These are phyloP conservation scores for Plasmodium vinckei DNA, from an alignment of 169 alveolate genomes.

Conservation along the genomic window DNA sequence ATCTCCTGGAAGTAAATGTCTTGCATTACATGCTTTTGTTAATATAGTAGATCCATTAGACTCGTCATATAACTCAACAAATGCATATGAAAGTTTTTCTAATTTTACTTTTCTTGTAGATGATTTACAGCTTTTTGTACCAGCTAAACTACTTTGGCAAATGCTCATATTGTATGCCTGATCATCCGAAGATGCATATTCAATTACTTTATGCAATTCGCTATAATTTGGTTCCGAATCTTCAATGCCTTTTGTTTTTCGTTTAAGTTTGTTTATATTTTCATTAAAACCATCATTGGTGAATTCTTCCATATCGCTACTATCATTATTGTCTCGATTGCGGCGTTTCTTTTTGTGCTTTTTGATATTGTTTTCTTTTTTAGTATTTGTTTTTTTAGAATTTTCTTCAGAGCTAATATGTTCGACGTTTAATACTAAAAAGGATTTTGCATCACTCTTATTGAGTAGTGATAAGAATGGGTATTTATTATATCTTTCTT, in stretches of 20 bases:
- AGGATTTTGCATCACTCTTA: constrained; percentile 50
- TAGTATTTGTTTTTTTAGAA: background rate
- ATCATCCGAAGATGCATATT: too few relatives aligned
- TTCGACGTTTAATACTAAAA: constrained; percentile 60
- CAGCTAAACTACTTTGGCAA: background rate
- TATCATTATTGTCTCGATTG: background rate
- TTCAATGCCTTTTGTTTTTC: background rate
- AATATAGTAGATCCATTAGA: constrained; percentile 55
- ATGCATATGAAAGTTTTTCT: constrained; percentile 68
- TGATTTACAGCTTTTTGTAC: constrained; percentile 47
- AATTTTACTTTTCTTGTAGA: constrained; percentile 66
- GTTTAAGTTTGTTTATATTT: background rate
- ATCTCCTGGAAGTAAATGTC: constrained; percentile 72
- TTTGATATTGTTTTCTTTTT: background rate
- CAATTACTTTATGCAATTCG: too few relatives aligned
- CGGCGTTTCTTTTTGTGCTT: background rate
- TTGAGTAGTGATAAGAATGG: constrained; percentile 78
- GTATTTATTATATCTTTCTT: constrained; percentile 78
- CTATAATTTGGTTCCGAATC: background rate
- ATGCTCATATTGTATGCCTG: background rate
- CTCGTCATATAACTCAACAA: constrained; percentile 64
- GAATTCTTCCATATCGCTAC: background rate
- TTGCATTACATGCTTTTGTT: constrained; percentile 72
- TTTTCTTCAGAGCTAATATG: constrained; percentile 8
- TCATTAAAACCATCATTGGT: background rate